Conservation (phyloP, 371 early-diverging fungal species). For the Apophysomyces sp. region DNA sequence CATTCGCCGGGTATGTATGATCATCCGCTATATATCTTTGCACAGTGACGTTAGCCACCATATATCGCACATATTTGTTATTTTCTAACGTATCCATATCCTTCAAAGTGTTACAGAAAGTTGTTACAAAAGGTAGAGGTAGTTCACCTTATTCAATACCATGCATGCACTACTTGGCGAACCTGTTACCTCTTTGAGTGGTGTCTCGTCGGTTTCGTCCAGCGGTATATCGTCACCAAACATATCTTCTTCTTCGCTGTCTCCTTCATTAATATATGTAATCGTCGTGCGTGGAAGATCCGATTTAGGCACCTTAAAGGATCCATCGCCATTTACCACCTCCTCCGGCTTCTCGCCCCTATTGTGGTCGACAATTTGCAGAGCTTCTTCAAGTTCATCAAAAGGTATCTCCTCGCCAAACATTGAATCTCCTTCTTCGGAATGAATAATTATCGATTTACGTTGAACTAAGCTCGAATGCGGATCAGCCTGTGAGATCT, state of each 20-base stretch:
- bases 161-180: not conserved
- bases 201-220: slow-evolving; percentile 22
- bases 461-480: not conserved
- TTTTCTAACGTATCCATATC: not conserved
- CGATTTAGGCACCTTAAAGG: not conserved
- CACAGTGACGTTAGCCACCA: slow-evolving; percentile 4
- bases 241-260: slow-evolving; percentile 34
- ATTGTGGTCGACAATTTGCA: not conserved
- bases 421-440: slow-evolving; percentile 14
- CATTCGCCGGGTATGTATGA: not conserved
- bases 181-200: not conserved
- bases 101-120: not conserved
- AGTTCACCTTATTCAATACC: not conserved
- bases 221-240: slow-evolving; percentile 43
- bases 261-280: not conserved
- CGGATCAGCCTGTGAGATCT: not conserved
- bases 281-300: too few species aligned
- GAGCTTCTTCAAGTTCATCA: slow-evolving; percentile 10
- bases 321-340: not conserved
- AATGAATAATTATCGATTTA: not conserved
- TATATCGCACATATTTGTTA: slow-evolving; percentile 12
- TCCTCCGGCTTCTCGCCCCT: not conserved
- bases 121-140: not conserved
- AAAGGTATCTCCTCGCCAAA: slow-evolving; percentile 22
- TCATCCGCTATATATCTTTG: slow-evolving; percentile 1